Evolutionary conservation across 1,284 basidiomycete genomes (phyloP), one percentile per base, ranked within the genome.

Genomic region (Pseudozyma tsukubaensis): DNA sequence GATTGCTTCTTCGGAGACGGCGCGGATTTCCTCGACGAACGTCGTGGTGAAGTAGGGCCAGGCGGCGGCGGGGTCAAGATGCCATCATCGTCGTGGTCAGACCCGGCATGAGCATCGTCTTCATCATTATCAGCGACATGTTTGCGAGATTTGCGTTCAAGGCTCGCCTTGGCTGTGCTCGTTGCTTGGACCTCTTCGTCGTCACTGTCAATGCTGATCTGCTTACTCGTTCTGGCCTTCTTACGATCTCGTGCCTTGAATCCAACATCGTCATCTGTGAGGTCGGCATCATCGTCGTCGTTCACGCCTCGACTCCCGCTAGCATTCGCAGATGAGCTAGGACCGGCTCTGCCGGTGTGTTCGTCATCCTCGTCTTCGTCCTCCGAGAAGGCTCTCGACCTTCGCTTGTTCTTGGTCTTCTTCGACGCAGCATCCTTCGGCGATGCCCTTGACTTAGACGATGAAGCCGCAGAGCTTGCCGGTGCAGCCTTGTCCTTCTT

Each of bases 211-310:
- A 61, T 44, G 14, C 44, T 13, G 32, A 51, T 36, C 1, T 19
- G 45, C 48, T 56, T 59, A 40, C 53, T 36, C 24, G 24, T 32
- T 13, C 37, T 63, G 2, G 59, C 10, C 48, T 55, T 71, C 32
- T 65, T 71, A 1, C 54, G 61, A n/a, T 61, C 55, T 11, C 59
- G 21, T 12, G 40, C 18, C 9, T 49, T 45, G 52, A 72, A 72
- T 12, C 63, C 69, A 14, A 63, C 42, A 39, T 72, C 63, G 1
- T 72, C 63, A 21, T 72, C 63, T 0, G 69, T 72, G 18, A 64
- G 52, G 21, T 71, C 62, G 1, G 49, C 57, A 48, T 64, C 61
- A 36, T n/a, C 42, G 9, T 7, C 32, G 12, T 54, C 37, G n/a
- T 39, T 24, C 44, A 29, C 24, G 24, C 24, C 24, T 29, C 24